Conservation (phyloP, 2,329 filamentous ascomycete genomes). For the Diplodia sapinea region DNA sequence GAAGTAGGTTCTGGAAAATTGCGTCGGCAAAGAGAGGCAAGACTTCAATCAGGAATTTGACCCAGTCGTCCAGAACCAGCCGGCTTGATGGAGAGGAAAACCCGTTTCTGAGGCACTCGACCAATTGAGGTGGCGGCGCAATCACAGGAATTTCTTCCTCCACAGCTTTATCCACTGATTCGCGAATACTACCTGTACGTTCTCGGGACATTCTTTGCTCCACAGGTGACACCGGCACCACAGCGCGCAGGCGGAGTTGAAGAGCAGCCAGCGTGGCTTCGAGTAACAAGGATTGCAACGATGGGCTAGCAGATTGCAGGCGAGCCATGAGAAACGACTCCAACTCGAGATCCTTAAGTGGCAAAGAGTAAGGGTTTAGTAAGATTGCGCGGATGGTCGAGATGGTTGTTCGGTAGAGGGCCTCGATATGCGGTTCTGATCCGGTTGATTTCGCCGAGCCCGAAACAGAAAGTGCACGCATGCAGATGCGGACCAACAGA, state of each 20-base stretch:
- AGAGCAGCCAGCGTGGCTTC: constrained; percentile 78
- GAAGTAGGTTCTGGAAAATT: constrained; percentile 89
- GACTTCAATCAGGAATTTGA: constrained; percentile 80
- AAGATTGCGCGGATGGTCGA: constrained; percentile 69
- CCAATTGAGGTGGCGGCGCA: constrained; percentile 70
- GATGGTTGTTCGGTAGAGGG: constrained; percentile 73
- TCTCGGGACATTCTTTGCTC: constrained; percentile 24
- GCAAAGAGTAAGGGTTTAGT: constrained; percentile 64
- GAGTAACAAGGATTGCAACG: constrained; percentile 77
- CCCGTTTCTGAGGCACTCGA: constrained; percentile 83
- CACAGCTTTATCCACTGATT: constrained; percentile 48
- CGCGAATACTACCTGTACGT: constrained; percentile 35
- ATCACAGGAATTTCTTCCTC: constrained; percentile 44
- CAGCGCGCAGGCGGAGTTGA: constrained; percentile 58
- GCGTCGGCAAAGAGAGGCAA: constrained; percentile 82
- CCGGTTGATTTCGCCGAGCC: neutral
- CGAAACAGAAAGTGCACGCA: constrained; percentile 63
- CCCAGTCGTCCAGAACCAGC: constrained; percentile 87
- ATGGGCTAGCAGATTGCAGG: constrained; percentile 63
- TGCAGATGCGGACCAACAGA: constrained; percentile 69
- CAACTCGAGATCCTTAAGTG: constrained; percentile 68
- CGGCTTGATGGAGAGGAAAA: constrained; percentile 77
- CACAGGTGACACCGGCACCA: neutral
- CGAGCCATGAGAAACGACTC: constrained; percentile 74
- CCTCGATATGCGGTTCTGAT: constrained; percentile 54